Base-by-base conservation (phyloP, 306 rosid genomes). In the Vigna trinervia region DNA sequence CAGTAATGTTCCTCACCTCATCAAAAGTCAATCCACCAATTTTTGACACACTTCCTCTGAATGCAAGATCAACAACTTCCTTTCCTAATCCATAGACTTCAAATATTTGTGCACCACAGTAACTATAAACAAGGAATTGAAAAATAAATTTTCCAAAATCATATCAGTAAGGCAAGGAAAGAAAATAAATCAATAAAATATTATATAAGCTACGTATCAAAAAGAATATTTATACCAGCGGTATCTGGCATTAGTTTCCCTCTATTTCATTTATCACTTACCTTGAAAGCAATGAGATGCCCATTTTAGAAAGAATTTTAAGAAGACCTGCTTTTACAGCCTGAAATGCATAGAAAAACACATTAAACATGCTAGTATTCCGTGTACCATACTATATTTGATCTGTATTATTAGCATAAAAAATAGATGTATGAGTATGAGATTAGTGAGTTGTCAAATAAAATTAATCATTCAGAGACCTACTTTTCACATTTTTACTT, bases 81-180 rank as follows among this genome's bases (percentile, higher is more conserved):
- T 84, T 83, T 65, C 99, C 99, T 38, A 95, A 71, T 79, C 99
- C 99, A 87, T 95, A 95, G 47, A 95, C 81, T 89, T 95, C 99
- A 81, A 95, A 95, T 79, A 95, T 92, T 84, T 95, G 99, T 73
- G 99, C 99, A 69, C 99, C 99, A 51, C 97, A 95, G 86, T 95
- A 95, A 85, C 99, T 95, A 73, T 26, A 61, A 20, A 82, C 81
- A 75, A 38, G 82, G 62, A 80, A 82, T 75, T 34, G 76, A 76
- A 66, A 81, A 86, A 78, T 46, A 19, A 32, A 81, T 59, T 81
- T 67, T 71, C 53, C 69, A 78, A 69, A 51, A 56, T 60, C 58
- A 73, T 64, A 51, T 28, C 48, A 30, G 54, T 63, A 73, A 77
- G 64, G 14, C 73, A 72, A 41, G 26, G 48, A 41, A 28, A 69